phyloP scores from a whole-genome alignment of 441 rosid species.

The Dalechampia spathulata region DNA sequence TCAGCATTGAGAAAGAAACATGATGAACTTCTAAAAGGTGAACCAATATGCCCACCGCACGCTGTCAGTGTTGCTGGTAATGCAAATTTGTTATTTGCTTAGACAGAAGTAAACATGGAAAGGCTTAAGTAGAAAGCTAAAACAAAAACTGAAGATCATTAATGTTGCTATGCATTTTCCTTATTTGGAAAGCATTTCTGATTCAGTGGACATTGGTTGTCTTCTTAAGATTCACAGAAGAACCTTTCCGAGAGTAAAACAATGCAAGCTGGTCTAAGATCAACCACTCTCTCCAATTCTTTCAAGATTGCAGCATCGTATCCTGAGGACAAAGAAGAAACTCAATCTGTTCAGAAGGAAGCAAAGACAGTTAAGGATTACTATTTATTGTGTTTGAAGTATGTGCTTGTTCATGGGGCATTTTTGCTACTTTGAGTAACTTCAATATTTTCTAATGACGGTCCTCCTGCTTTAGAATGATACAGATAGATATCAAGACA shows the following conservation, averaged over 20 bases:
- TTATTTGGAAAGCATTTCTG: slow-evolving; percentile 7
- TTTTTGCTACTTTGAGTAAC: background rate
- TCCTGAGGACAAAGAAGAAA: slow-evolving; percentile 15
- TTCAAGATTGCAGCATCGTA: slow-evolving; percentile 16
- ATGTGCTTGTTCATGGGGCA: slow-evolving; percentile 10
- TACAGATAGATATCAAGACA: slow-evolving; percentile 28
- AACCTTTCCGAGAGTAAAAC: slow-evolving; percentile 20
- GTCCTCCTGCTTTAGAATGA: slow-evolving; percentile 35
- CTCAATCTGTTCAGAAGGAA: slow-evolving; percentile 16
- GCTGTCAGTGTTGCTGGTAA: slow-evolving; percentile 15
- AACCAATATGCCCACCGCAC: slow-evolving; percentile 23
- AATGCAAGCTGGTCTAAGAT: slow-evolving; percentile 14
- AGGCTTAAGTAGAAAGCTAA: slow-evolving; percentile 1
- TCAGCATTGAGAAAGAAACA: slow-evolving; percentile 69
- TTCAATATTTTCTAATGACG: slow-evolving; percentile 26
- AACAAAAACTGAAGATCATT: background rate
- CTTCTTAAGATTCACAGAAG: slow-evolving; percentile 35
- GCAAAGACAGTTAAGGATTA: slow-evolving; percentile 46
- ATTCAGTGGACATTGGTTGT: slow-evolving; percentile 29
- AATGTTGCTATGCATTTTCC: background rate
- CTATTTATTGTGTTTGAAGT: slow-evolving; percentile 8
- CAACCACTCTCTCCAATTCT: slow-evolving; percentile 4
- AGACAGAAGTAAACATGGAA: slow-evolving; percentile 38
- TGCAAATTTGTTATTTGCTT: slow-evolving; percentile 5
- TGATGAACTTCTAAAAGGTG: slow-evolving; percentile 33